A percentile compares a stretch with the other conserved stretches of the same genome.
Conservation (phyloP, 192 early-diverging fungal species). For the Coemansia sp. region DNA sequence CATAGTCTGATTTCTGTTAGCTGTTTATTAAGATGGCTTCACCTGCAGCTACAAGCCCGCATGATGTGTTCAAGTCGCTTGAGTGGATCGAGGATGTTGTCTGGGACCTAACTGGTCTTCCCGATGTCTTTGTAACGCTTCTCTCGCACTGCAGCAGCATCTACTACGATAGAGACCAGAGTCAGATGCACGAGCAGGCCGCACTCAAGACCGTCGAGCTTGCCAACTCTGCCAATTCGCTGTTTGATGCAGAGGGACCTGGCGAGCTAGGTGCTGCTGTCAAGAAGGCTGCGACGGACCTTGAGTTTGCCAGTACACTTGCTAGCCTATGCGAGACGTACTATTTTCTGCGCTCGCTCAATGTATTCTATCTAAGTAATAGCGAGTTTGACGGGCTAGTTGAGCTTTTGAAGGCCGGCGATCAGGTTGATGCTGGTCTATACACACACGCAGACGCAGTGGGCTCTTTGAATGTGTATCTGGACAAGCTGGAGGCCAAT, state of each 20-base stretch:
- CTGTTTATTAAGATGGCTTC: conserved; percentile 10
- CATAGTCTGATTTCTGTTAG: neutral
- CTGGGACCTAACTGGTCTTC: conserved; percentile 42
- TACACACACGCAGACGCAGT: conserved; percentile 30
- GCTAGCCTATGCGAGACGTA: conserved; percentile 43
- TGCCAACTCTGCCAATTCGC: conserved; percentile 21
- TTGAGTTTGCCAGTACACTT: conserved; percentile 16
- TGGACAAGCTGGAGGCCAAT: conserved; percentile 28
- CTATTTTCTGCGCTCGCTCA: conserved; percentile 43
- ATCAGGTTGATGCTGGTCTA: conserved; percentile 2
- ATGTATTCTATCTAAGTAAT: conserved; percentile 21
- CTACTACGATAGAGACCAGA: conserved; percentile 16
- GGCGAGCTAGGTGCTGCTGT: conserved; percentile 27
- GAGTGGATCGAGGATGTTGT: conserved; percentile 35
- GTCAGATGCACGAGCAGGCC: conserved; percentile 9
- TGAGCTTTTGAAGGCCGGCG: conserved; percentile 20
- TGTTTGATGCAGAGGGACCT: conserved; percentile 29
- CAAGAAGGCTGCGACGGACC: conserved; percentile 15
- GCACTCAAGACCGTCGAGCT: conserved; percentile 19
- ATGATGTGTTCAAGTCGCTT: conserved; percentile 39
- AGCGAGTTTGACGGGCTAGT: conserved; percentile 30
- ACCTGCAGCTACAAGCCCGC: conserved; percentile 12
- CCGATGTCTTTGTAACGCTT: conserved; percentile 37
- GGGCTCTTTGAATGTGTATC: conserved; percentile 25
- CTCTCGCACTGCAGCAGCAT: conserved; percentile 33